Percentiles rank a stretch among this genome's conserved stretches.
These are phyloP conservation scores for Chrysoporthe austroafricana DNA, from an alignment of 2,329 filamentous ascomycete species.

Conservation along the genomic window DNA sequence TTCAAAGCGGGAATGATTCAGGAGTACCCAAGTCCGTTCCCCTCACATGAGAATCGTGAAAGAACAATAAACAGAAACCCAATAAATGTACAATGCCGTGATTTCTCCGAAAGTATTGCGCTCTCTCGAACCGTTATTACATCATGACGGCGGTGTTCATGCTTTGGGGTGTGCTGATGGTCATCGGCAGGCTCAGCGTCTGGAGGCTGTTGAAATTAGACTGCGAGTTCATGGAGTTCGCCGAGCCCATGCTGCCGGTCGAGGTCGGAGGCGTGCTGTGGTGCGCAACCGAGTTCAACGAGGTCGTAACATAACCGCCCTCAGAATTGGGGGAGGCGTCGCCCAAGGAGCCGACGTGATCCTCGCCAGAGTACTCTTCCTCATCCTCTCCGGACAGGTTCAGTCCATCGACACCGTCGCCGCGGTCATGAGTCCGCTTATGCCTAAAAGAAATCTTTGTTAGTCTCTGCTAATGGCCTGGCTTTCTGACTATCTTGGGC, in stretches of 20 bases:
- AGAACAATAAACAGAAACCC: conserved; percentile 26
- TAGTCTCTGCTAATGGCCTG: conserved; percentile 37
- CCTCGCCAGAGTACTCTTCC: conserved; percentile 81
- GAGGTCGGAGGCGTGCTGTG: conserved; percentile 35
- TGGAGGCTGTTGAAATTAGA: conserved; percentile 61
- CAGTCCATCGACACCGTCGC: conserved; percentile 62
- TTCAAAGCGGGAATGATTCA: conserved; percentile 22
- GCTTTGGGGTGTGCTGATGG: conserved; percentile 59
- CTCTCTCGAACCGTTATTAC: conserved; percentile 31
- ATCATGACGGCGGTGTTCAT: conserved; percentile 43
- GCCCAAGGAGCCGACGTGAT: conserved; percentile 79
- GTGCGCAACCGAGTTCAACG: conserved; percentile 52
- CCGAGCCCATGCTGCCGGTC: conserved; percentile 36
- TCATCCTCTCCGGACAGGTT: conserved; percentile 81
- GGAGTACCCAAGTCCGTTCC: not conserved
- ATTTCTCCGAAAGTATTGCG: not conserved
- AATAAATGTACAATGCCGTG: conserved; percentile 26
- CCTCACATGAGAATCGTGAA: conserved; percentile 25
- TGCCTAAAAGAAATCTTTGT: conserved; percentile 66
- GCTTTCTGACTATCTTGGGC: conserved; percentile 34
- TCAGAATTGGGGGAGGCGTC: conserved; percentile 77
- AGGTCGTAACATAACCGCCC: conserved; percentile 61
- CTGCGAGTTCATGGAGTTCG: conserved; percentile 36
- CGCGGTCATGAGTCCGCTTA: conserved; percentile 73
- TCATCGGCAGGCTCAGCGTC: conserved; percentile 67